Evolutionary conservation across 352 stramenopile genomes (phyloP).

Genomic region (Phytophthora hibernalis): DNA sequence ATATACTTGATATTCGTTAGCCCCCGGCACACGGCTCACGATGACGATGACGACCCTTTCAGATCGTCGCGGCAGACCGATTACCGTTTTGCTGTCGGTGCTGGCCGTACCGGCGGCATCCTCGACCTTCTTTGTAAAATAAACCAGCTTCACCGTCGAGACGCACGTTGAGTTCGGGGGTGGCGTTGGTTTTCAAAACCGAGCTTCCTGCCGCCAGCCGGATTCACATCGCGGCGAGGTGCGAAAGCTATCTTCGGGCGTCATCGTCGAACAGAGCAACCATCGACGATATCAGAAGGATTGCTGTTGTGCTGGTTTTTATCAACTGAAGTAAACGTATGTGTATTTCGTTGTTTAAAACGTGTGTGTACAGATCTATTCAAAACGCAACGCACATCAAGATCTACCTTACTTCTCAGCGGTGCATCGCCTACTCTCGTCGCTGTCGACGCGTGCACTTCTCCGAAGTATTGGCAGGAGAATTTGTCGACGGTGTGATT

Average conservation of each 20-base stretch:
- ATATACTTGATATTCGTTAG: neutral
- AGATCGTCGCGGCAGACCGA: no score
- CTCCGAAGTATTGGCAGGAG: slow-evolving; percentile 4
- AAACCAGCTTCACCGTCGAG: no score
- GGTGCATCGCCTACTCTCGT: slow-evolving; percentile 4
- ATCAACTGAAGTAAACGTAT: neutral
- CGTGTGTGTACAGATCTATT: neutral
- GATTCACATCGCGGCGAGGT: slow-evolving; percentile 9
- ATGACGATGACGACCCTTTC: no score
- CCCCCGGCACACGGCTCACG: slow-evolving; percentile 12
- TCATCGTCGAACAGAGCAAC: neutral
- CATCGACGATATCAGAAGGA: no score
- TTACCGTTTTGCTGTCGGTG: slow-evolving; percentile 8
- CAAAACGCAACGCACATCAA: slow-evolving; percentile 1
- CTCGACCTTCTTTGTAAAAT: slow-evolving; percentile 3
- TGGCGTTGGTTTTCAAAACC: slow-evolving; percentile 1
- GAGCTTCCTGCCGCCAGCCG: slow-evolving; percentile 10
- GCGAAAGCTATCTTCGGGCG: slow-evolving; percentile 13
- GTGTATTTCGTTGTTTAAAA: neutral
- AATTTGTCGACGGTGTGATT: slow-evolving; percentile 6
- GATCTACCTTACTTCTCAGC: neutral
- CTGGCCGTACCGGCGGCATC: neutral
- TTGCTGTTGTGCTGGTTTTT: no score
- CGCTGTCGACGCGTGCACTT: slow-evolving; percentile 34
- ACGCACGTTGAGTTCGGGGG: no score